These are phyloP conservation scores for Grosmannia clavigera DNA, from an alignment of 2,329 filamentous ascomycete species.

Conservation along the genomic window DNA sequence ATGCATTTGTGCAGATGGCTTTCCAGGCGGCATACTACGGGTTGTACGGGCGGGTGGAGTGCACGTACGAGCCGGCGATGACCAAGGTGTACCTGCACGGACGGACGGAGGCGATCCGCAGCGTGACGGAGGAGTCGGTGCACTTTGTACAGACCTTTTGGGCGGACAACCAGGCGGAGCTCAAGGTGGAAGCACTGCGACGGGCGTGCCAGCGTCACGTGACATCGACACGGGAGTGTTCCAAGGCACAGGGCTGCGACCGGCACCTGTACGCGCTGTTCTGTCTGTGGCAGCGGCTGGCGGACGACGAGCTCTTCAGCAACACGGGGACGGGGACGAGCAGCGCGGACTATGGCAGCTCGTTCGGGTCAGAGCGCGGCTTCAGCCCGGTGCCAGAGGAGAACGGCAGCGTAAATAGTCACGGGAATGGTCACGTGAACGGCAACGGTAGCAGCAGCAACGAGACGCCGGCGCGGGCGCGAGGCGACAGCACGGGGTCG, in stretches of 20 bases:
- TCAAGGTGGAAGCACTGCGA: conserved; percentile 76
- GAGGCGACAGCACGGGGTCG: conserved; percentile 14
- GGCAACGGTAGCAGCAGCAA: conserved; percentile 7
- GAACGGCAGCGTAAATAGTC: not conserved
- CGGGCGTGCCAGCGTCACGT: conserved; percentile 77
- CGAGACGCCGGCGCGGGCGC: not conserved
- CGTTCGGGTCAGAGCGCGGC: conserved; percentile 36
- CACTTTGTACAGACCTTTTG: conserved; percentile 90
- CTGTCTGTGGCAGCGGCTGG: conserved; percentile 82
- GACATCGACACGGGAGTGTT: conserved; percentile 67
- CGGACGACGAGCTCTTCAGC: conserved; percentile 57
- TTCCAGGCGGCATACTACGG: conserved; percentile 98
- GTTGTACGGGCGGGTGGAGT: conserved; percentile 85
- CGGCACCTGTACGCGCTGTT: conserved; percentile 88
- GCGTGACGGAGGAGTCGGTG: conserved; percentile 72
- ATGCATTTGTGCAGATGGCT: conserved; percentile 97
- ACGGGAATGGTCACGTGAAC: conserved; percentile 14
- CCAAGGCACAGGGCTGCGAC: conserved; percentile 84
- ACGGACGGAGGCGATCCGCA: conserved; percentile 83
- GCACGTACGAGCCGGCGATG: conserved; percentile 97
- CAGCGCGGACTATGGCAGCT: conserved; percentile 5
- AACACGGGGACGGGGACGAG: conserved; percentile 25
- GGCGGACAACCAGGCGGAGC: conserved; percentile 71
- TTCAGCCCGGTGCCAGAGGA: conserved; percentile 36
- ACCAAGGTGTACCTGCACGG: conserved; percentile 90